Evolutionary conservation across 768 basidiomycete species (phyloP).

Genomic region (Trametes cinnabarina): DNA sequence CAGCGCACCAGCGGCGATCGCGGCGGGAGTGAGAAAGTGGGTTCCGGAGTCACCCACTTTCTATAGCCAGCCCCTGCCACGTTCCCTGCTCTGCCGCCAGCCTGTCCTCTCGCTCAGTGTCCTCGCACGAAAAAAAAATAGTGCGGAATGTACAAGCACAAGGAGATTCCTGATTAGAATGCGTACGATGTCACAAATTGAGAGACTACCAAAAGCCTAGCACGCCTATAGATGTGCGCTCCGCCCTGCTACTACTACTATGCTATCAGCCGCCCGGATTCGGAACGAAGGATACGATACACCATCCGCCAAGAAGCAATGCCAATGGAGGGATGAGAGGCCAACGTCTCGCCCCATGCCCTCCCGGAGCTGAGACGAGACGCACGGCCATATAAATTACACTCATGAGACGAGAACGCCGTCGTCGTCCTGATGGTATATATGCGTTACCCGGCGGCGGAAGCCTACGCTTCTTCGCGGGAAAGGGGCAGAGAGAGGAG

Average conservation of each 20-base stretch:
- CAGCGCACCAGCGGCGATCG: no score
- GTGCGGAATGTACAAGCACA: neutral
- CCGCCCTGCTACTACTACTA: neutral
- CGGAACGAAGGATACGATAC: neutral
- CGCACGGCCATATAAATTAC: slow-evolving; percentile 1
- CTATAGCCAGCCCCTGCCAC: no score
- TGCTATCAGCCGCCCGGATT: neutral
- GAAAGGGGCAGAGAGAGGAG: neutral
- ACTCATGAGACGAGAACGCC: neutral
- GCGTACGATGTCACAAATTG: neutral
- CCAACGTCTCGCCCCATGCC: neutral
- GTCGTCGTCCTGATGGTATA: neutral
- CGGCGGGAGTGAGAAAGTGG: no score
- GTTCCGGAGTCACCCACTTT: no score
- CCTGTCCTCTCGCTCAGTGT: no score
- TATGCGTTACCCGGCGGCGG: neutral
- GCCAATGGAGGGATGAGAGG: neutral
- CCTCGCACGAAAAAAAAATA: no score
- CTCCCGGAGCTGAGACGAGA: neutral
- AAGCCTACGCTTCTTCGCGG: neutral
- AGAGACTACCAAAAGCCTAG: neutral
- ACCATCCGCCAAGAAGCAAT: neutral
- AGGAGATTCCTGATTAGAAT: neutral
- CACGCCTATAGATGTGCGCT: neutral
- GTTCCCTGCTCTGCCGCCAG: no score